These are phyloP conservation scores for Silene noctiflora DNA, from an alignment of 179 eudicot species.

Conservation along the genomic window DNA sequence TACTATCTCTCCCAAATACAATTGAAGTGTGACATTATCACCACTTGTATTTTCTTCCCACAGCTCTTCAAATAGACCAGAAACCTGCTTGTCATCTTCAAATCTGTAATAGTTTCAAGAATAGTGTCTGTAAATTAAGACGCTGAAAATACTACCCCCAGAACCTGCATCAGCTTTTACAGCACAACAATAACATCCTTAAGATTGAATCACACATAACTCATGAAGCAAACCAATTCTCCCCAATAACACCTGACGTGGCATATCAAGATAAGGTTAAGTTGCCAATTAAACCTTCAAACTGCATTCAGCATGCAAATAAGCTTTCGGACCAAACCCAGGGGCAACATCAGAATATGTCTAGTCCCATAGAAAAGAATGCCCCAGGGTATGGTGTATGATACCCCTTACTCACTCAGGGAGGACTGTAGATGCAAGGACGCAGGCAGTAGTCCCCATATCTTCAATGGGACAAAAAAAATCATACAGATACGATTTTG, in stretches of 20 bases:
- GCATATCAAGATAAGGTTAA: not conserved
- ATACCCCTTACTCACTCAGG: no score
- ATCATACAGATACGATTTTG: not conserved
- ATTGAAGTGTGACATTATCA: conserved; percentile 79
- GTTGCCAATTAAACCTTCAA: not conserved
- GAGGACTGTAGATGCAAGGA: no score
- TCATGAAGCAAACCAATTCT: not conserved
- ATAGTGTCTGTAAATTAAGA: conserved; percentile 1
- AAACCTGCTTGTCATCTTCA: conserved; percentile 85
- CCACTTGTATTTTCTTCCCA: conserved; percentile 96
- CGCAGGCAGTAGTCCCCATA: no score
- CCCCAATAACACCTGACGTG: not conserved
- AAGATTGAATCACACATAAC: not conserved
- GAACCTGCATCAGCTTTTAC: not conserved
- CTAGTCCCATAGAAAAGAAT: no score
- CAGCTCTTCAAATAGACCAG: conserved; percentile 74
- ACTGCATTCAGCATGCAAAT: not conserved
- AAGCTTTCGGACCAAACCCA: no score
- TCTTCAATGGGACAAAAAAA: no score
- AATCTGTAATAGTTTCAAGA: conserved; percentile 46
- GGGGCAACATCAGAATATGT: no score
- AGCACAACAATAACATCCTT: not conserved
- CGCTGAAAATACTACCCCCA: not conserved
- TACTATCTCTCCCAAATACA: conserved; percentile 79
- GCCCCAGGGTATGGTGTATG: no score